Conservation (phyloP, 768 basidiomycete genomes). For the Lepiota brunneoincarnata region DNA sequence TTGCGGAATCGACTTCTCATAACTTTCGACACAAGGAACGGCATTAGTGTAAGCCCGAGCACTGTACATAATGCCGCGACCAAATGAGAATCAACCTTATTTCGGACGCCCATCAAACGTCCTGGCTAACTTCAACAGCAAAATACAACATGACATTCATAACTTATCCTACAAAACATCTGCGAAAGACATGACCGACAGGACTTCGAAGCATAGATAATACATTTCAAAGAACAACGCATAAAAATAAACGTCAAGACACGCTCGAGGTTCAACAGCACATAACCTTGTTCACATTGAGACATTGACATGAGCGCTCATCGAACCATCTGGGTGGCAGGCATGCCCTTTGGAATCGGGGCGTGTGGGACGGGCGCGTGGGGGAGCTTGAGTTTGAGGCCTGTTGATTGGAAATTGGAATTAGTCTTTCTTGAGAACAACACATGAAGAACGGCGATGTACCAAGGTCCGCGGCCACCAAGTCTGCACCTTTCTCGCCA, state of each 20-base stretch:
- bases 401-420: slow-evolving; percentile 25
- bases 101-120: too few relatives aligned
- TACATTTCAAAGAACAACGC: not conserved
- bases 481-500: slow-evolving; percentile 65
- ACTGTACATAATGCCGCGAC: too few relatives aligned
- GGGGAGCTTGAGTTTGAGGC: slow-evolving; percentile 58
- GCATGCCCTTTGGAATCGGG: slow-evolving; percentile 50
- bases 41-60: too few relatives aligned
- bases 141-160: not conserved
- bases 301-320: slow-evolving; percentile 16
- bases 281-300: not conserved
- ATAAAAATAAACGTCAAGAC: not conserved
- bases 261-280: not conserved
- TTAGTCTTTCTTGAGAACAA: not conserved
- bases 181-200: too few relatives aligned
- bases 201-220: too few relatives aligned
- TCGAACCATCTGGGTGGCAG: slow-evolving; percentile 46
- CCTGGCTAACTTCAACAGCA: not conserved
- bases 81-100: too few relatives aligned
- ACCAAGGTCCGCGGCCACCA: slow-evolving; percentile 66
- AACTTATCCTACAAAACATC: not conserved
- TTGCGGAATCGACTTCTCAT: too few relatives aligned
- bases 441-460: slow-evolving; percentile 13
- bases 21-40: too few relatives aligned
- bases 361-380: slow-evolving; percentile 72